Conservation (phyloP, 2,329 filamentous ascomycete genomes). For the Pseudogymnoascus sp. region DNA sequence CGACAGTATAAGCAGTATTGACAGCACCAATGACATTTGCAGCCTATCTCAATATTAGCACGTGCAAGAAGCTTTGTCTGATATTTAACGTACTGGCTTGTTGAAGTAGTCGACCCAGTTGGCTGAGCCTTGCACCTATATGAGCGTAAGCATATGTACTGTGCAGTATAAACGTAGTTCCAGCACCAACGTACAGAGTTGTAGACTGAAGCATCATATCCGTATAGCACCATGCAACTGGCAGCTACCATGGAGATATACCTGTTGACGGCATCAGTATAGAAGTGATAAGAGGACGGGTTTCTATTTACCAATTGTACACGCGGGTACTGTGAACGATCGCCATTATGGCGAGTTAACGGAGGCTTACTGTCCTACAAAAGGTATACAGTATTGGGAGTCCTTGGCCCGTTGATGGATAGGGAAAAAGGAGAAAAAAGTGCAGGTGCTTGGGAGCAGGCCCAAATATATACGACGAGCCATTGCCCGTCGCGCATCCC, state of each 20-base stretch:
- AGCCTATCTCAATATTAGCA: conserved; percentile 24
- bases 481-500: neutral
- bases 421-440: neutral
- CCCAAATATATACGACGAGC: neutral
- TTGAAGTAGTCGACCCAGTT: conserved; percentile 61
- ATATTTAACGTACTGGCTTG: conserved; percentile 15
- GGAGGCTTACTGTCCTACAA: conserved; percentile 3
- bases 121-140: conserved; percentile 48
- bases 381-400: neutral
- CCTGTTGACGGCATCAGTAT: conserved; percentile 31
- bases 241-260: conserved; percentile 63
- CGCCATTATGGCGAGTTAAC: conserved; percentile 6
- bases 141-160: neutral
- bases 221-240: conserved; percentile 67
- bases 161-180: neutral
- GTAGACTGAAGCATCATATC: conserved; percentile 67
- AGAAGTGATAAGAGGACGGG: neutral
- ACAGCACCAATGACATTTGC: conserved; percentile 44
- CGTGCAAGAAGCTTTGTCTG: neutral
- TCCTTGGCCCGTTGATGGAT: neutral
- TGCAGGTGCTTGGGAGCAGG: neutral
- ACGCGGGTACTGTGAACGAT: conserved; percentile 3
- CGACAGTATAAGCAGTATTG: conserved; percentile 64
- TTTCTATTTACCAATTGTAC: conserved; percentile 5
- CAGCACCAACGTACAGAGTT: conserved; percentile 41